Base-by-base conservation (phyloP, 306 rosid species). In the Citrullus colocynthis region DNA sequence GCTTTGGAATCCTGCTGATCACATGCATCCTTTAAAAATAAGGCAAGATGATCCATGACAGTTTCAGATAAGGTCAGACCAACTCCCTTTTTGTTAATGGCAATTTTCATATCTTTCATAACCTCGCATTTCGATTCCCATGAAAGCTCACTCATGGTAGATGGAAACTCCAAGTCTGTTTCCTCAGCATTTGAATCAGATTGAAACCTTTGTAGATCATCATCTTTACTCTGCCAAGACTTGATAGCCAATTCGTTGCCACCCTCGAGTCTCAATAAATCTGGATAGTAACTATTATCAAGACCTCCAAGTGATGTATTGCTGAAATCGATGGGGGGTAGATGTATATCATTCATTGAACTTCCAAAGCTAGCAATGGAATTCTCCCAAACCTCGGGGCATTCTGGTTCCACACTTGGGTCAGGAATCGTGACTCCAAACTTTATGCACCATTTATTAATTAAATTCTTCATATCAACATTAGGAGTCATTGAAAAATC, bases 91-190 rank as follows among this genome's bases (percentile, higher is more conserved):
- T 78, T 52, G 76, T 81, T 82, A 83, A 86, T 81, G 80, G 51
- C 36, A 69, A 66, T 78, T 77, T 85, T 85, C 82, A 96, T 82
- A 66, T 93, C 90, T 82, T 88, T 90, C 60, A 96, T 79, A 81
- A 75, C 86, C 84, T 89, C 82, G 85, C 93, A 88, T 77, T 85
- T 91, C 59, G 90, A 83, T 80, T 87, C 86, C 98, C 98, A 96
- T 39, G 82, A 77, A 83, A 92, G 93, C 74, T 85, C 91, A 74
- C 70, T 75, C 24, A 93, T 89, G 37, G 78, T 82, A 79, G 89
- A 90, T 78, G 84, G 85, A 84, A 83, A 84, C 80, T 84, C 86
- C 56, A 76, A 72, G 84, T 85, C 85, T 20, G 79, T 45, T 64
- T 85, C 93, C 24, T 30, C 37, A 6, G 84, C 65, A 78, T 72